A percentile compares a stretch with the other conserved stretches of the same genome.
Conservation (phyloP, 805 yeast species). For the Saturnispora mendoncae region DNA sequence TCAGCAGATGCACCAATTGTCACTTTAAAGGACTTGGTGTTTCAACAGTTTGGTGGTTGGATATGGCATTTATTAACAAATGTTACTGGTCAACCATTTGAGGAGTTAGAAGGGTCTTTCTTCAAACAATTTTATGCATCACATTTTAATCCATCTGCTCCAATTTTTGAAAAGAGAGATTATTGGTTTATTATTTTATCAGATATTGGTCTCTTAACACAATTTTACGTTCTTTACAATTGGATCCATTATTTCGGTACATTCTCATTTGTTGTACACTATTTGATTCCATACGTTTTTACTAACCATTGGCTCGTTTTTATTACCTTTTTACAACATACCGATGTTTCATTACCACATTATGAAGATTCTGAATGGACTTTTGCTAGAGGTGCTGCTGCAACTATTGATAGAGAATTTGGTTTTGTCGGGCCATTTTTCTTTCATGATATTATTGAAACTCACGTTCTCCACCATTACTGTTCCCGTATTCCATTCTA, state of each 20-base stretch:
- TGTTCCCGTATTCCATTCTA: conserved; percentile 80
- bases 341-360: conserved; percentile 74
- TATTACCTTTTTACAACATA: conserved; percentile 78
- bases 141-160: conserved; percentile 68
- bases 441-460: conserved; percentile 85
- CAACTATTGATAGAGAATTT: conserved; percentile 78
- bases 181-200: conserved; percentile 63
- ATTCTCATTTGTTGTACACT: conserved; percentile 55
- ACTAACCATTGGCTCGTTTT: conserved; percentile 89
- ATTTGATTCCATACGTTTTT: conserved; percentile 68
- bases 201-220: conserved; percentile 60
- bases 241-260: conserved; percentile 57
- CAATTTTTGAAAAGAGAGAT: conserved; percentile 65
- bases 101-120: conserved; percentile 24
- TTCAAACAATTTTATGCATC: conserved; percentile 39
- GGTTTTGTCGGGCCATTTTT: conserved; percentile 71
- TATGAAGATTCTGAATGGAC: conserved; percentile 71
- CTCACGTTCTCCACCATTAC: conserved; percentile 83
- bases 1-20: conserved; percentile 68
- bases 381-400: conserved; percentile 84
- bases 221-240: conserved; percentile 43
- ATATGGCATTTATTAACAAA: conserved; percentile 53
- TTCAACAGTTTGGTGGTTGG: conserved; percentile 80
- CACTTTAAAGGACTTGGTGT: conserved; percentile 45
- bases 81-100: conserved; percentile 67